phyloP scores from a whole-genome alignment of 257 asterid genomes.

The Jacaranda copaia region DNA sequence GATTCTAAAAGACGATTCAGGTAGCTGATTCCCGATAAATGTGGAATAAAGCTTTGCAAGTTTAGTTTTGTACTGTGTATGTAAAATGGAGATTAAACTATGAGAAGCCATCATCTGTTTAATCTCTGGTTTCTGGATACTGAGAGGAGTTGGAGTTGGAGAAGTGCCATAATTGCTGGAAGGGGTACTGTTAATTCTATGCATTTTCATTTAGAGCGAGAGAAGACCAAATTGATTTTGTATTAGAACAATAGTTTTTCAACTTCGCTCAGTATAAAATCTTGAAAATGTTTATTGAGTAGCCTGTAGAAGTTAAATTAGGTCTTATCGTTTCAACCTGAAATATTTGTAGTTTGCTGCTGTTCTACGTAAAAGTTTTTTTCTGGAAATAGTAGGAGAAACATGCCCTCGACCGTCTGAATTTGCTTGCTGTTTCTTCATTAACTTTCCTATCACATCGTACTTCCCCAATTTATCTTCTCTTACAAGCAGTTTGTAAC shows the following conservation, averaged over 20 bases:
- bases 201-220: neutral
- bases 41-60: neutral
- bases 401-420: neutral
- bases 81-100: neutral
- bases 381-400: neutral
- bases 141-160: constrained; percentile 17
- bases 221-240: neutral
- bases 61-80: neutral
- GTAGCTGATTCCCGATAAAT: constrained; percentile 7
- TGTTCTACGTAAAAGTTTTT: neutral
- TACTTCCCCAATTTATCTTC: neutral
- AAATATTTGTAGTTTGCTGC: neutral
- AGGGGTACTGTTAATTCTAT: neutral
- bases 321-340: neutral
- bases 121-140: neutral
- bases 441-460: neutral
- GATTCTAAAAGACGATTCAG: constrained; percentile 4
- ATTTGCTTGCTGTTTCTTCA: constrained; percentile 1
- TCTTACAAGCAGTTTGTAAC: neutral
- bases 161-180: neutral
- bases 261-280: constrained; percentile 11
- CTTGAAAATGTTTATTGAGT: neutral
- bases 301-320: constrained; percentile 15
- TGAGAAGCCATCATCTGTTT: neutral
- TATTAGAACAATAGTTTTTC: constrained; percentile 6